Conservation (phyloP, 2,329 filamentous ascomycete genomes). For the Drechslerella stenobrocha region DNA sequence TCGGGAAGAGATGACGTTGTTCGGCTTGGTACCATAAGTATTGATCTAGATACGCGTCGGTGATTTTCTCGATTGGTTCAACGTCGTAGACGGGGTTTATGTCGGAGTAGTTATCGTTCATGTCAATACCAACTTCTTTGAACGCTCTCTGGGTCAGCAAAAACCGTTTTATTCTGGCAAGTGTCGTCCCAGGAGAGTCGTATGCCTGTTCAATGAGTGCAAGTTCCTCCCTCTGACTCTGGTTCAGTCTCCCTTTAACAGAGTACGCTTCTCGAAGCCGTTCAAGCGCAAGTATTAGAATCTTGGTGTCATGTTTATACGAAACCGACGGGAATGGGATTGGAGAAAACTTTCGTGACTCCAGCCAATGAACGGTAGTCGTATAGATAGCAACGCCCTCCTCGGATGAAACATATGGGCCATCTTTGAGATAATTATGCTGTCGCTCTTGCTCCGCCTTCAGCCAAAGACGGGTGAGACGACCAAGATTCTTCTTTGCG, state of each 20-base stretch:
- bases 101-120: slow-evolving; percentile 99
- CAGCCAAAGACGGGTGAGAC: slow-evolving; percentile 90
- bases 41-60: slow-evolving; percentile 95
- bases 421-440: slow-evolving; percentile 99
- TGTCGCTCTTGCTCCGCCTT: slow-evolving; percentile 98
- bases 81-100: slow-evolving; percentile 99
- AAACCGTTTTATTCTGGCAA: slow-evolving; percentile 97
- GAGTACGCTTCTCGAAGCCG: slow-evolving; percentile 93
- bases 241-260: slow-evolving; percentile 93
- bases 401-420: slow-evolving; percentile 96
- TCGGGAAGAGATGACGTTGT: slow-evolving; percentile 92
- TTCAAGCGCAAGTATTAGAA: slow-evolving; percentile 91
- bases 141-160: slow-evolving; percentile 95
- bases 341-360: slow-evolving; percentile 96
- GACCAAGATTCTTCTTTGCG: slow-evolving; percentile 97
- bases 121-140: slow-evolving; percentile 99
- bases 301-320: slow-evolving; percentile 99
- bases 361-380: slow-evolving; percentile 97
- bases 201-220: slow-evolving; percentile 98
- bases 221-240: slow-evolving; percentile 94
- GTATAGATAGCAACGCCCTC: slow-evolving; percentile 99
- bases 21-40: slow-evolving; percentile 99
- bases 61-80: slow-evolving; percentile 99
- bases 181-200: slow-evolving; percentile 91
- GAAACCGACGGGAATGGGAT: slow-evolving; percentile 99